phyloP scores from a whole-genome alignment of 2,329 filamentous ascomycete genomes.

The Colletotrichum tropicale region DNA sequence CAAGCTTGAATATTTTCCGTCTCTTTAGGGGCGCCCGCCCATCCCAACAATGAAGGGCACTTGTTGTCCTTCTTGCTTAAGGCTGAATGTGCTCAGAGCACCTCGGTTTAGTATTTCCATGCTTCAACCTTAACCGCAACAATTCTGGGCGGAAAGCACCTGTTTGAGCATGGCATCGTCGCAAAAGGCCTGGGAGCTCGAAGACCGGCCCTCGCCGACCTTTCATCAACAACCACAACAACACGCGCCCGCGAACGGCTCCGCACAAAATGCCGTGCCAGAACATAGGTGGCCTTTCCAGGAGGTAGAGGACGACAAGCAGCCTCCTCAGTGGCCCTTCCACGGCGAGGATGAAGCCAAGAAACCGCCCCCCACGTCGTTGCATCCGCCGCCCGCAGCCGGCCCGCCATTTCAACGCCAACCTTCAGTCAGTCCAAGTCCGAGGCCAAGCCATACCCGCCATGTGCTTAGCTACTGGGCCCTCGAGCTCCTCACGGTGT shows the following conservation, averaged over 20 bases:
- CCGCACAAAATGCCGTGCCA: not conserved
- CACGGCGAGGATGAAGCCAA: not conserved
- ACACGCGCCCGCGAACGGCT: not conserved
- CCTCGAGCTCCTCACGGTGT: constrained; percentile 2
- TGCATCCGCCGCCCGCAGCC: not conserved
- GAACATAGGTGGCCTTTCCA: not conserved
- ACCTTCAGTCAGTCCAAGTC: not conserved
- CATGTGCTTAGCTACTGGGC: constrained; percentile 5
- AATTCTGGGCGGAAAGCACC: not conserved
- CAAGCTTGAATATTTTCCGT: not conserved
- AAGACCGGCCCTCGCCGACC: not conserved
- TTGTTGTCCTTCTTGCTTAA: not conserved
- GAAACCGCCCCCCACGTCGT: not conserved
- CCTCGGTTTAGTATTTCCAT: not conserved
- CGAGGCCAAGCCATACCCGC: not conserved
- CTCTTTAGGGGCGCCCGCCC: not conserved
- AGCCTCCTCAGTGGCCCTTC: not conserved
- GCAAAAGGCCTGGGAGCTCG: not conserved
- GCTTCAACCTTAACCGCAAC: not conserved
- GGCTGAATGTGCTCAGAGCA: not conserved
- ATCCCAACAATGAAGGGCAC: not conserved
- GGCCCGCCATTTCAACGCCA: not conserved
- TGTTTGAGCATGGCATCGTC: not conserved
- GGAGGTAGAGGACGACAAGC: not conserved
- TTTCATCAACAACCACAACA: not conserved